Base-by-base conservation (phyloP, 768 basidiomycete genomes). In the Amanita inopinata region DNA sequence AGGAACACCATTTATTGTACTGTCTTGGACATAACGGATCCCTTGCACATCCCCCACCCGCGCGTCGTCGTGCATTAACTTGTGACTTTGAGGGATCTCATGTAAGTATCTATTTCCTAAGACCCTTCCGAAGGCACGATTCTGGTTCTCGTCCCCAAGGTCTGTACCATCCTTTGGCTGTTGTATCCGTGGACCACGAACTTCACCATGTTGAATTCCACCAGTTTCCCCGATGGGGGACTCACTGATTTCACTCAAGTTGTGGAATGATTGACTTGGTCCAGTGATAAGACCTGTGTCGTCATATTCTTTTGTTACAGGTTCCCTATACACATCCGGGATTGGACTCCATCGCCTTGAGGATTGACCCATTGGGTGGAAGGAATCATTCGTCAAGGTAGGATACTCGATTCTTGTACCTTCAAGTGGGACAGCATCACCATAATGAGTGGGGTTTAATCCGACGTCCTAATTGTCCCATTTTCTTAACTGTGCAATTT, bases 301-400 rank as follows among this genome's bases (percentile, higher is more conserved):
- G 15, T 43, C 42, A 22, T 37, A 24, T 23, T 50, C 41, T 17
- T 36, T 47, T 17, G 46, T 46, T 12, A 39, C 39, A 27, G 60
- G 53, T 44, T 60, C 55, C 42, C 62, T 56, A 34, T 55, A 58
- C 6, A 64, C 60, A 30, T 58, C 57, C n/a, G 65, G 62, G 31
- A 62, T 59, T 17, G 58, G 54, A 24, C 59, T 63, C 54, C 57
- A 60, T 22, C 58, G 56, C 46, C 52, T 53, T 18, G 56, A 23
- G 37, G 49, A 38, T 28, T 49, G 31, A 25, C 36, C 24, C 33
- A 33, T 35, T 33, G 39, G 47, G 19, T 37, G 43, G 27, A 44
- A 44, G 30, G 46, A 46, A 19, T 40, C 35, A n/a, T 40, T 15
- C 20, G 14, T 31, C 23, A 31, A 32, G 31, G 38, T 38, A 25